Percentiles rank a stretch among this genome's conserved stretches.
These are phyloP conservation scores for Psophocarpus tetragonolobus DNA, from an alignment of 306 rosid species.

Conservation along the genomic window DNA sequence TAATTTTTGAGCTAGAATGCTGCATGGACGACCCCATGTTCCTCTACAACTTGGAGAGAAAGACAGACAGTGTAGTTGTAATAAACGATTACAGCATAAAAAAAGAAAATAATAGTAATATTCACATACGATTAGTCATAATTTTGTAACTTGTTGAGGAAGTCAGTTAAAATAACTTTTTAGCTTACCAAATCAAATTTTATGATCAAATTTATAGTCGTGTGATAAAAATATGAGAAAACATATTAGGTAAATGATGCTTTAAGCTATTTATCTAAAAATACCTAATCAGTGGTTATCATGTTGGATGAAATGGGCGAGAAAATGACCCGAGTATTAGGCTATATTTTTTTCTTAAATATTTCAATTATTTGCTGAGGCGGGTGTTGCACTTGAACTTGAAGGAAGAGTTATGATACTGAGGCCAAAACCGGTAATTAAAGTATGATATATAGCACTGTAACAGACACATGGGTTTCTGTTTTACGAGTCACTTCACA, in stretches of 20 bases:
- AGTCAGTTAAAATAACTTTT: neutral
- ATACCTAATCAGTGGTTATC: neutral
- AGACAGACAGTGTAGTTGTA: no score
- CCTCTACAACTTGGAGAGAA: neutral
- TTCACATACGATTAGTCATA: neutral
- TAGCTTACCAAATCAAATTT: neutral
- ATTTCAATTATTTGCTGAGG: neutral
- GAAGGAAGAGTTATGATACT: neutral
- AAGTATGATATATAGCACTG: constrained; percentile 23
- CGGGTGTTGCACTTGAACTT: constrained; percentile 10
- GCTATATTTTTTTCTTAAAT: neutral
- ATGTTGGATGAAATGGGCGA: neutral
- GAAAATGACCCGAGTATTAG: neutral
- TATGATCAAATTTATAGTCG: neutral
- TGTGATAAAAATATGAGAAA: neutral
- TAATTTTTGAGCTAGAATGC: neutral
- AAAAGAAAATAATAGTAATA: neutral
- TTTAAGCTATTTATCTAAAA: neutral
- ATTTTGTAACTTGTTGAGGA: neutral
- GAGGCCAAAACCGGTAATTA: constrained; percentile 40
- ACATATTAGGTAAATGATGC: neutral
- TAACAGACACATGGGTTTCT: constrained; percentile 49
- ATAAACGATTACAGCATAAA: neutral
- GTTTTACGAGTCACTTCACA: constrained; percentile 34
- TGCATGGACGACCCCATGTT: neutral